A percentile compares a stretch with the other conserved stretches of the same genome.
phyloP scores from a whole-genome alignment of 169 alveolate genomes.

The Perkinsus chesapeaki region DNA sequence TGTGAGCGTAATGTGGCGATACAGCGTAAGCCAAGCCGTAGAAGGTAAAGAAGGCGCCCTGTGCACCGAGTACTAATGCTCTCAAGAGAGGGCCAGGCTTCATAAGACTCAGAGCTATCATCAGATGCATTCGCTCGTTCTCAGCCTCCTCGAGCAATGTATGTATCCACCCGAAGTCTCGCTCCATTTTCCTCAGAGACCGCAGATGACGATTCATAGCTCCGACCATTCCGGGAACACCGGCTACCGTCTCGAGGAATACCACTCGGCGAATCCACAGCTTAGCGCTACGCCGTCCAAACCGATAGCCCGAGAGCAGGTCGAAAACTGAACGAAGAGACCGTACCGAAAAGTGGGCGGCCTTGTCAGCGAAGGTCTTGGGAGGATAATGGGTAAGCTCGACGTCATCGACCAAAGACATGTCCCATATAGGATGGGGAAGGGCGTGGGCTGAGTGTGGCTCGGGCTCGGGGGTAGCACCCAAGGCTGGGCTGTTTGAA shows the following conservation, averaged over 20 bases:
- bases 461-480: background rate
- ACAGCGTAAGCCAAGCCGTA: slow-evolving; percentile 1
- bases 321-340: background rate
- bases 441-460: background rate
- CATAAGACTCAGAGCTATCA: slow-evolving; percentile 36
- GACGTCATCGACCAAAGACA: background rate
- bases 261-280: slow-evolving; percentile 43
- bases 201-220: slow-evolving; percentile 46
- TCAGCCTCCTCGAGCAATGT: slow-evolving; percentile 56
- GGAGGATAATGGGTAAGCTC: background rate
- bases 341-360: background rate
- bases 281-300: slow-evolving; percentile 23
- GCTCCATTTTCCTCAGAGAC: slow-evolving; percentile 42
- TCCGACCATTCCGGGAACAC: slow-evolving; percentile 55
- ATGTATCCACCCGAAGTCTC: slow-evolving; percentile 59
- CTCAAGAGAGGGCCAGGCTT: slow-evolving; percentile 33
- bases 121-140: slow-evolving; percentile 55
- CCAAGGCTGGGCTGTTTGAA: background rate
- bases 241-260: slow-evolving; percentile 51
- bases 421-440: background rate
- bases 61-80: slow-evolving; percentile 35
- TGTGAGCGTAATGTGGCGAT: background rate
- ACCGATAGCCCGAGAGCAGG: slow-evolving; percentile 35
- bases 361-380: background rate
- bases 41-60: slow-evolving; percentile 27